Evolutionary conservation across 1,284 basidiomycete species (phyloP).

Genomic region (Austroboletus novae-zelandiae): DNA sequence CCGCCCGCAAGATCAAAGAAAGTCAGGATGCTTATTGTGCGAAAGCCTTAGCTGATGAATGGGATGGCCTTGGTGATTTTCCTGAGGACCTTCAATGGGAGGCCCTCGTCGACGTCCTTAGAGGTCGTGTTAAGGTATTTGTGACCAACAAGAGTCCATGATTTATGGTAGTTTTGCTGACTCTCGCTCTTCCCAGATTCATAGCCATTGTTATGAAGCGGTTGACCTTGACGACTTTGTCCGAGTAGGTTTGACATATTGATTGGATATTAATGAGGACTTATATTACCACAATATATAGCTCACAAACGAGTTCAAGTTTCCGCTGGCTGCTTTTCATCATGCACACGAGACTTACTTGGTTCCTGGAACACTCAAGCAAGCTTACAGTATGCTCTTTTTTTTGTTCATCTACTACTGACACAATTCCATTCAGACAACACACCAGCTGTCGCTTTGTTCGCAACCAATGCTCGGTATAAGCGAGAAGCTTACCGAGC

Average conservation of each 20-base stretch:
- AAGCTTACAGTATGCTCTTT: conserved; percentile 55
- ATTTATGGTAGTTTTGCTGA: neutral
- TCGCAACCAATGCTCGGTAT: conserved; percentile 67
- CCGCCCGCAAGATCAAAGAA: conserved; percentile 71
- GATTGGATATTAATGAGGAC: conserved; percentile 2
- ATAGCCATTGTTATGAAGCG: conserved; percentile 79
- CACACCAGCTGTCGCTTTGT: conserved; percentile 71
- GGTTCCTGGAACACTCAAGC: conserved; percentile 72
- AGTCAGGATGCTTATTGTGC: conserved; percentile 73
- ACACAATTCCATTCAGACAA: conserved; percentile 30
- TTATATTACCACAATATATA: conserved; percentile 29
- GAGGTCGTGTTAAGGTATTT: conserved; percentile 69
- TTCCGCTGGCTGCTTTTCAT: conserved; percentile 74
- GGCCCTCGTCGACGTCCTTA: conserved; percentile 81
- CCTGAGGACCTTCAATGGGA: conserved; percentile 84
- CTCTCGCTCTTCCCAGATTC: conserved; percentile 46
- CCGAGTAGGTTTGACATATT: conserved; percentile 46
- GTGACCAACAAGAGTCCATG: neutral
- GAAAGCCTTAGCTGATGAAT: conserved; percentile 55
- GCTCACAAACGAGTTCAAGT: conserved; percentile 80
- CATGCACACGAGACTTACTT: conserved; percentile 82
- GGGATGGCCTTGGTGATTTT: conserved; percentile 61
- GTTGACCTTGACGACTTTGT: conserved; percentile 79
- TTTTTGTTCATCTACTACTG: neutral
- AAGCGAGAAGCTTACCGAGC: conserved; percentile 87